Evolutionary conservation across 23 red algal genomes (phyloP).

Genomic region (Cyanidioschyzon merolae): DNA sequence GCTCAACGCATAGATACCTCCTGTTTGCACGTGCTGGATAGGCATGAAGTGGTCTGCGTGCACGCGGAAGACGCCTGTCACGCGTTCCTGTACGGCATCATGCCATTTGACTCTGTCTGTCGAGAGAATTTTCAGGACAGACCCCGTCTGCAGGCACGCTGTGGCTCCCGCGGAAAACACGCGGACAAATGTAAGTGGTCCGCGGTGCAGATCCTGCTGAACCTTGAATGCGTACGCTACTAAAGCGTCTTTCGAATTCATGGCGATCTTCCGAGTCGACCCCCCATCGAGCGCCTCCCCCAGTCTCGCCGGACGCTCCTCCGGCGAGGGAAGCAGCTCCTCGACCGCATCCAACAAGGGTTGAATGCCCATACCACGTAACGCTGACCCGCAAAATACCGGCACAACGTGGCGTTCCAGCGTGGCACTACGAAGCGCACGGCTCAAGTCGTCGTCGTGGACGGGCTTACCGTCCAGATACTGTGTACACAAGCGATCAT

Average conservation of each 20-base stretch:
- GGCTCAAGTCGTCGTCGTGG: neutral
- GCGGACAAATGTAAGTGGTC: slow-evolving; percentile 62
- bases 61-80: slow-evolving; percentile 38
- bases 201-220: slow-evolving; percentile 64
- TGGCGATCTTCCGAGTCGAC: neutral
- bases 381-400: slow-evolving; percentile 74
- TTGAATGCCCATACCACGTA: slow-evolving; percentile 59
- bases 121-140: neutral
- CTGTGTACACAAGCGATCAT: slow-evolving; percentile 50
- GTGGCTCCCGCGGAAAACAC: slow-evolving; percentile 34
- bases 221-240: slow-evolving; percentile 89
- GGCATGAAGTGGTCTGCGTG: slow-evolving; percentile 56
- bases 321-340: slow-evolving; percentile 55
- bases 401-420: slow-evolving; percentile 41
- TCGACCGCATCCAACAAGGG: slow-evolving; percentile 70
- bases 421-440: slow-evolving; percentile 45
- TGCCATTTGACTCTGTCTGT: neutral
- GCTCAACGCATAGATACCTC: slow-evolving; percentile 58
- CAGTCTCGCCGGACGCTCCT: slow-evolving; percentile 14
- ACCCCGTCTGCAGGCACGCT: neutral
- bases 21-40: slow-evolving; percentile 17
- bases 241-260: slow-evolving; percentile 23
- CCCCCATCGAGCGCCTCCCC: slow-evolving; percentile 10
- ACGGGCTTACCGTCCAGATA: slow-evolving; percentile 33
- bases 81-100: neutral